phyloP scores from a whole-genome alignment of 495 filamentous ascomycete species.

The Trichoderma reesei region DNA sequence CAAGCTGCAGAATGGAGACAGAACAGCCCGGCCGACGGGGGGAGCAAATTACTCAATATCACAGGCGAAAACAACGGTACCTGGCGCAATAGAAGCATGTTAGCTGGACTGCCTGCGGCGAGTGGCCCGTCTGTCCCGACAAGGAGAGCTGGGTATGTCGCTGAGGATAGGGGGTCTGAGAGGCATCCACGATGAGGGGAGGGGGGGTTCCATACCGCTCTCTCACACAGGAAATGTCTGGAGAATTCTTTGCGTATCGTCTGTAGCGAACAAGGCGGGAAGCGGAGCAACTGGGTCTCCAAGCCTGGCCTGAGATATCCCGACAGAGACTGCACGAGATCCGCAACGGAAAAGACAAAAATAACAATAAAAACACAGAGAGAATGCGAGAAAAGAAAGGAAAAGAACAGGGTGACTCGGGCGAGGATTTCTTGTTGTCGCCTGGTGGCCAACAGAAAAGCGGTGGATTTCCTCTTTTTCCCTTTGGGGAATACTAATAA shows the following conservation, averaged over 20 bases:
- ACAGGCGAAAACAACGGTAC: constrained; percentile 5
- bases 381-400: not conserved
- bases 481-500: constrained; percentile 3
- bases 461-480: constrained; percentile 2
- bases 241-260: not conserved
- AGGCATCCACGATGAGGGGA: not conserved
- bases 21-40: not conserved
- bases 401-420: not conserved
- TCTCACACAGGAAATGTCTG: not conserved
- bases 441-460: not conserved
- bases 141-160: not conserved
- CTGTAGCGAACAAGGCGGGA: constrained; percentile 1
- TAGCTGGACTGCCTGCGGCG: not conserved
- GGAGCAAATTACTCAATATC: constrained; percentile 5
- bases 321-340: not conserved
- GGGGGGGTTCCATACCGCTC: not conserved
- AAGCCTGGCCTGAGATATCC: not conserved
- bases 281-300: constrained; percentile 5
- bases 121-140: not conserved
- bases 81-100: not conserved
- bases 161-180: not conserved
- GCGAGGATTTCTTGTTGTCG: not conserved
- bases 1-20: not conserved
- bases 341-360: not conserved
- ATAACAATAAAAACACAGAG: not conserved